Evolutionary conservation across 148 eudicot species (phyloP).

Genomic region (Persicaria tinctoria): DNA sequence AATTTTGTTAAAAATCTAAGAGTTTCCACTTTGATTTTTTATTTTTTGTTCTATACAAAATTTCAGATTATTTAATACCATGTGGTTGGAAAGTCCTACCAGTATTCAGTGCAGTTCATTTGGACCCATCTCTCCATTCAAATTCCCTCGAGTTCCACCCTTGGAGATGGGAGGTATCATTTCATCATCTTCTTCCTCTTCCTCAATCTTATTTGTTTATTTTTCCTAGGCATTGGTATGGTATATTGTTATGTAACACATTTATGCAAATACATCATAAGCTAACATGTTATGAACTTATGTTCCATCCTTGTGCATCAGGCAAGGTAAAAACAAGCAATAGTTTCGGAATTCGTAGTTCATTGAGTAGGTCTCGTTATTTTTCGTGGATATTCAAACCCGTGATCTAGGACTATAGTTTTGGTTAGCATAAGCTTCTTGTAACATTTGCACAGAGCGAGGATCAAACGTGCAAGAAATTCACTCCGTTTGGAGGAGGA

Average conservation of each 20-base stretch:
- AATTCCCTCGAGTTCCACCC: slow-evolving; percentile 48
- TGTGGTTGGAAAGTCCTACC: slow-evolving; percentile 72
- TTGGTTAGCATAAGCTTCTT: background rate
- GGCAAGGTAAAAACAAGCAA: background rate
- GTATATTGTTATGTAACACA: background rate
- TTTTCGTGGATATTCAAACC: too few species aligned
- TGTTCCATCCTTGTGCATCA: background rate
- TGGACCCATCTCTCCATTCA: slow-evolving; percentile 55
- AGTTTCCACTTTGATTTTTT: slow-evolving; percentile 6
- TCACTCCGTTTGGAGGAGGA: slow-evolving; percentile 62
- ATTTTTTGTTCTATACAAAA: background rate
- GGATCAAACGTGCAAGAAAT: slow-evolving; percentile 50
- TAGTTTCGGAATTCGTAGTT: background rate
- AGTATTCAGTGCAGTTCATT: slow-evolving; percentile 54
- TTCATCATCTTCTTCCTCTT: background rate
- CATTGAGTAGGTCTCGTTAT: background rate
- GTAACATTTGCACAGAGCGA: slow-evolving; percentile 18
- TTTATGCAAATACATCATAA: background rate
- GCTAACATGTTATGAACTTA: background rate
- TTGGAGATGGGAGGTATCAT: slow-evolving; percentile 63
- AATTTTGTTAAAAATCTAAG: slow-evolving; percentile 6
- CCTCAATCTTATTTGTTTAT: background rate
- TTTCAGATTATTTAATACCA: slow-evolving; percentile 46
- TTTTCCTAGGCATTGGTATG: background rate
- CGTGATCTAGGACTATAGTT: too few species aligned